A percentile compares a stretch with the other conserved stretches of the same genome.
Evolutionary conservation across 2,329 filamentous ascomycete species (phyloP).

Genomic region (Fusarium lateritium): DNA sequence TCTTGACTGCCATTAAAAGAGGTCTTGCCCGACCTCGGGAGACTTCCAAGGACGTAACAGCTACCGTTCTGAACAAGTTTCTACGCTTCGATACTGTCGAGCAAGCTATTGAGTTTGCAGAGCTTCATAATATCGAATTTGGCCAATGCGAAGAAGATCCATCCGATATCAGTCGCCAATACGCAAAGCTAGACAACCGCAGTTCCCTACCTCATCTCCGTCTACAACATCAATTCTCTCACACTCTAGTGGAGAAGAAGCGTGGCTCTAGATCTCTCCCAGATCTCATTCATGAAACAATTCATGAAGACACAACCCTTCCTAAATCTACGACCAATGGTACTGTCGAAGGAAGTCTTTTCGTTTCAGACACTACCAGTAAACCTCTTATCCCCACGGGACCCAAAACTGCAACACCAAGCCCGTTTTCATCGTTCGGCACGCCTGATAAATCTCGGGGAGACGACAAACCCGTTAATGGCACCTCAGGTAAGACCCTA

Average conservation of each 20-base stretch:
- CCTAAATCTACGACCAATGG: constrained; percentile 31
- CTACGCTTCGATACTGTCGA: constrained; percentile 77
- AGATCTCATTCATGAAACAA: constrained; percentile 69
- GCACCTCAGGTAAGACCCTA: constrained; percentile 46
- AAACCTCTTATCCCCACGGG: constrained; percentile 16
- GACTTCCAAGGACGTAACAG: constrained; percentile 72
- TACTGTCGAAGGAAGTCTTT: constrained; percentile 49
- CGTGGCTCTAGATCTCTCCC: constrained; percentile 66
- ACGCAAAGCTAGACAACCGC: constrained; percentile 62
- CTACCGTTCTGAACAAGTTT: constrained; percentile 68
- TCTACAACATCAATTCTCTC: constrained; percentile 70
- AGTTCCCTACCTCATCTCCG: constrained; percentile 63
- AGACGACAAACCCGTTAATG: constrained; percentile 26
- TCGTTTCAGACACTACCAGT: constrained; percentile 43
- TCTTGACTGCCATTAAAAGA: constrained; percentile 68
- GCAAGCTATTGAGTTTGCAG: constrained; percentile 76
- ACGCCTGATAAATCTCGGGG: constrained; percentile 17
- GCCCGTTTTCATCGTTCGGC: constrained; percentile 31
- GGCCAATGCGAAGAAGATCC: constrained; percentile 54
- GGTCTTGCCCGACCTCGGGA: constrained; percentile 71
- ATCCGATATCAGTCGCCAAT: constrained; percentile 55
- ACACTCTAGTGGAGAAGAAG: constrained; percentile 71
- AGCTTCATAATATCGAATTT: constrained; percentile 70
- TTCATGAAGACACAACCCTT: constrained; percentile 59
- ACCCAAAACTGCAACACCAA: constrained; percentile 24